Conservation (phyloP, 495 filamentous ascomycete species). For the Neurospora sp. region DNA sequence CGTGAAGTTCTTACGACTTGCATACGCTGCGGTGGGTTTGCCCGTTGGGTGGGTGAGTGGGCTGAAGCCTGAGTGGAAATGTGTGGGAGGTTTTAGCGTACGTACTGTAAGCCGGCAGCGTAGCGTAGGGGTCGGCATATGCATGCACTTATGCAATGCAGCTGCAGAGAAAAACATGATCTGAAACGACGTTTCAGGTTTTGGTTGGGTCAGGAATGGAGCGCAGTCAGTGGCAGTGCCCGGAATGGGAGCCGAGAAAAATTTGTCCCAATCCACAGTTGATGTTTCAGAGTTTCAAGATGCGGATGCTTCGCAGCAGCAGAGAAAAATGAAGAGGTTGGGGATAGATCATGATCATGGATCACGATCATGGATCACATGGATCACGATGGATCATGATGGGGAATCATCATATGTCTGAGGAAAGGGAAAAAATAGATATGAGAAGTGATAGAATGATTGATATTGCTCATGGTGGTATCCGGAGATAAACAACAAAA, state of each 20-base stretch:
- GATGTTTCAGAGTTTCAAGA: background rate
- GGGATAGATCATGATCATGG: background rate
- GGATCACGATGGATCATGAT: background rate
- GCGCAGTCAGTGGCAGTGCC: background rate
- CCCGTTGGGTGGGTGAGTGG: background rate
- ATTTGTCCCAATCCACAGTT: background rate
- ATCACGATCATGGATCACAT: background rate
- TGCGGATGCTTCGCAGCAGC: background rate
- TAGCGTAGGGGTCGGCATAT: background rate
- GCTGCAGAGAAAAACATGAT: background rate
- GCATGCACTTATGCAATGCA: background rate
- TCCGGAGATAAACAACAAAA: background rate
- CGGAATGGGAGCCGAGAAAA: background rate
- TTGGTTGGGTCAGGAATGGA: background rate
- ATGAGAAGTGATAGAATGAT: background rate
- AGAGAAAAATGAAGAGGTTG: background rate
- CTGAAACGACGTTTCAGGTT: background rate
- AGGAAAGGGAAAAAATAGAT: background rate
- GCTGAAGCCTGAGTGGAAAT: background rate
- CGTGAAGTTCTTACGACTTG: background rate
- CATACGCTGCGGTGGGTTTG: background rate
- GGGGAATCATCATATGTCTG: background rate
- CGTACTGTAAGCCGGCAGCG: background rate
- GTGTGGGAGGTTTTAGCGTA: background rate
- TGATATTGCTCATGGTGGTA: background rate